Evolutionary conservation across 2,329 filamentous ascomycete species (phyloP), one percentile per base, ranked within the genome.

Genomic region (Ophiostoma sp.): DNA sequence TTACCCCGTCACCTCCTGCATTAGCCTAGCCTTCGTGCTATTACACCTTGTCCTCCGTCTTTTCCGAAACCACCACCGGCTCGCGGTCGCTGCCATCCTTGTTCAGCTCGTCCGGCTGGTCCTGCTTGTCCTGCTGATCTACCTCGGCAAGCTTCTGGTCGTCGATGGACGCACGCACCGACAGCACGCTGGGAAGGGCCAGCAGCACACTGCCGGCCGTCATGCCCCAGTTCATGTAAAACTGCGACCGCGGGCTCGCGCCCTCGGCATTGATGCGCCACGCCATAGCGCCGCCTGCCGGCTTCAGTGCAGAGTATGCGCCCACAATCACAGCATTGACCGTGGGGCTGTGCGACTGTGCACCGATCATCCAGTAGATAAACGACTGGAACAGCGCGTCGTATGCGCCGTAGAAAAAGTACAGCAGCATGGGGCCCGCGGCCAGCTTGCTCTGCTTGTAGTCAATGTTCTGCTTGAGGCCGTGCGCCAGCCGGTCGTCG

Each of bases 401-500:
- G 75, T 88, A 89, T 72, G 86, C 83, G 62, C 89, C 89, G 76
- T 90, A 91, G 79, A 89, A 90, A 76, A 90, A 87, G 80, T 90
- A 90, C 17, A 91, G 80, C 75, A 90, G 86, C 76, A 90, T 89
- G 10, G 88, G 72, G 7, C 72, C 71, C 2, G 70, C 65, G 1
- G 71, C 69, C 20, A 31, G 36, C 8, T 35, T 11, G 48, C 69
- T 69, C n/a, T 73, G 35, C 57, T 67, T 72, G 69, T 72, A 73
- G 70, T 73, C 72, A 70, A 85, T 76, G 68, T 82, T 79, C 69
- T 83, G 80, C 72, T 80, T 81, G 27, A 78, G 74, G 3, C 80
- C 80, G 5, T 73, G 67, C 23, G 78, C 80, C 17, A 72, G 52
- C 2, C 73, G 73, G 0, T 75, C 69, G 73, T 85, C 76, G 74